Conservation (phyloP, 179 eudicot species). For the Silene coronaria region DNA sequence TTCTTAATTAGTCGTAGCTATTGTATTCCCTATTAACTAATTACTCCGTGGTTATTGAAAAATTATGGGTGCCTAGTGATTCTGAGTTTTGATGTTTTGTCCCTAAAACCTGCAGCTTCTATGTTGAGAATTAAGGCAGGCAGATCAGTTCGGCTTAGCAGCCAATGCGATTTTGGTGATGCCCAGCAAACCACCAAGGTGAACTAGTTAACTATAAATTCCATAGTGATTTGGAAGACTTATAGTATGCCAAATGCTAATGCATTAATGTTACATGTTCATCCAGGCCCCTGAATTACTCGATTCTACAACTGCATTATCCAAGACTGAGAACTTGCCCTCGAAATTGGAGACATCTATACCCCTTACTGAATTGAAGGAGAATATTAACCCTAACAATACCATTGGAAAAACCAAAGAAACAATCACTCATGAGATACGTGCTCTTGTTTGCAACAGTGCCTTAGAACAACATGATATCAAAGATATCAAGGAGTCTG, state of each 20-base stretch:
- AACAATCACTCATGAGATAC: background rate
- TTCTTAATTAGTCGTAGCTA: no score
- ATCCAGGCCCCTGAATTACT: slow-evolving; percentile 33
- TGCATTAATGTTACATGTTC: background rate
- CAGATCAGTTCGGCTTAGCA: slow-evolving; percentile 55
- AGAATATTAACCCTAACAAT: slow-evolving; percentile 24
- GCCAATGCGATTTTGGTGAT: slow-evolving; percentile 60
- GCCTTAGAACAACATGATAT: background rate
- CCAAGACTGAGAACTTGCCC: slow-evolving; percentile 18
- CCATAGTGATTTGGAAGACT: background rate
- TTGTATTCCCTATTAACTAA: no score
- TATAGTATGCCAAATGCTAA: background rate
- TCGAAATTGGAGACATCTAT: slow-evolving; percentile 25
- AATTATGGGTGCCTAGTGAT: no score
- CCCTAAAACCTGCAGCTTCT: slow-evolving; percentile 47
- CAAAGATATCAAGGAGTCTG: slow-evolving; percentile 20
- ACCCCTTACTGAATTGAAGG: slow-evolving; percentile 15
- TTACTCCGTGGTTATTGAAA: background rate
- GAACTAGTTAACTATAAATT: background rate
- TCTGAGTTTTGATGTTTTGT: slow-evolving; percentile 11
- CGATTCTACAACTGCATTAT: slow-evolving; percentile 26
- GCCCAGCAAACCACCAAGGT: slow-evolving; percentile 48
- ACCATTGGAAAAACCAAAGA: slow-evolving; percentile 19
- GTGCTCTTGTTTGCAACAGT: slow-evolving; percentile 18
- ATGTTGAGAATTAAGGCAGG: slow-evolving; percentile 69